phyloP scores from a whole-genome alignment of 164 flowering plant species.

The Vitis rotundifolia region DNA sequence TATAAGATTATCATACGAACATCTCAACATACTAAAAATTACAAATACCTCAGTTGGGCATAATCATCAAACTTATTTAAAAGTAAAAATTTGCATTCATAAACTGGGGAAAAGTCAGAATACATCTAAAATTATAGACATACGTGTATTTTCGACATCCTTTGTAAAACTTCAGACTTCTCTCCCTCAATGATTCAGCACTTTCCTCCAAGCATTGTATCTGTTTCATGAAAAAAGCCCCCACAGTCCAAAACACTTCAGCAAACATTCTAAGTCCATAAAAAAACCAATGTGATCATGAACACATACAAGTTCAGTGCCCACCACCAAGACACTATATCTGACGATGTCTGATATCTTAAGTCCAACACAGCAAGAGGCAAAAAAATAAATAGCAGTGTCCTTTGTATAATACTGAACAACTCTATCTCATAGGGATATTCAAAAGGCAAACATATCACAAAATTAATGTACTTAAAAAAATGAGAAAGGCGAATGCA shows the following conservation, averaged over 20 bases:
- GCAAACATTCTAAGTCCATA: neutral
- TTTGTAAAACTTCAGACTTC: constrained; percentile 81
- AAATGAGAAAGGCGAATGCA: no score
- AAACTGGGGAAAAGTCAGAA: neutral
- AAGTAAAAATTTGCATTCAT: neutral
- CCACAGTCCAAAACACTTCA: neutral
- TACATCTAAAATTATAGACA: constrained; percentile 17
- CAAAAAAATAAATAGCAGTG: no score
- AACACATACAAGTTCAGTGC: neutral
- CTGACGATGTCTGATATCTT: no score
- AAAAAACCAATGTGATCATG: neutral
- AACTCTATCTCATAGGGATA: no score
- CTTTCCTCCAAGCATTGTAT: constrained; percentile 80
- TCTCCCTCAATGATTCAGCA: constrained; percentile 80
- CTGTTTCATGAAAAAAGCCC: constrained; percentile 43
- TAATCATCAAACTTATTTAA: neutral
- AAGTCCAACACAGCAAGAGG: no score
- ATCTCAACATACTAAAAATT: neutral
- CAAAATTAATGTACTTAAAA: no score
- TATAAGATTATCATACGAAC: neutral
- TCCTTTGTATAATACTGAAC: no score
- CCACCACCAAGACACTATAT: no score
- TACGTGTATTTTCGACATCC: constrained; percentile 98
- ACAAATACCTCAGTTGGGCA: no score
- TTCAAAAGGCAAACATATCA: no score